Conservation (phyloP, 495 filamentous ascomycete genomes). For the Aspergillus cristatus region DNA sequence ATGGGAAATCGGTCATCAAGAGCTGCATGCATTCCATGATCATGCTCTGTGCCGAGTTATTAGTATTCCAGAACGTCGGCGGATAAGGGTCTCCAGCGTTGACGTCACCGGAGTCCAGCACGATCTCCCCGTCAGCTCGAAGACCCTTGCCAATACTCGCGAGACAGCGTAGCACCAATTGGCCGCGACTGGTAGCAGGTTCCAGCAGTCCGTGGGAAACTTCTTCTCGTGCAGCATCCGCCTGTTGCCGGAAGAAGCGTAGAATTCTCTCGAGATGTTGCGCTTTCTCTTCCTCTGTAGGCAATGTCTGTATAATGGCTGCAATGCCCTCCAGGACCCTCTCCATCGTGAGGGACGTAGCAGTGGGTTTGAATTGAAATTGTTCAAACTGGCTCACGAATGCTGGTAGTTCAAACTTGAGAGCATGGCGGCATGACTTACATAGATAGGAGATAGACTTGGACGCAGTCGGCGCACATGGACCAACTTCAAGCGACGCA, state of each 20-base stretch:
- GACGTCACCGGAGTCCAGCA: constrained; percentile 54
- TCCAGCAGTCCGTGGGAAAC: constrained; percentile 30
- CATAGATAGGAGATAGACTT: constrained; percentile 73
- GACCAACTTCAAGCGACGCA: constrained; percentile 54
- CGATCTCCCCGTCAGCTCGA: constrained; percentile 59
- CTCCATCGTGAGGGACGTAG: constrained; percentile 67
- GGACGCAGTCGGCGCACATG: constrained; percentile 63
- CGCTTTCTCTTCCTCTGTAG: constrained; percentile 52
- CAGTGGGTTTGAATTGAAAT: constrained; percentile 48
- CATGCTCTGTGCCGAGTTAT: constrained; percentile 47
- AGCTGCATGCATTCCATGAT: constrained; percentile 46
- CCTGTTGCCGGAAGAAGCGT: constrained; percentile 42
- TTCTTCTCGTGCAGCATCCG: constrained; percentile 26
- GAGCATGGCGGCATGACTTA: constrained; percentile 62
- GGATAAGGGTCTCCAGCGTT: constrained; percentile 25
- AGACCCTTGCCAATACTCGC: constrained; percentile 71
- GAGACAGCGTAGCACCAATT: constrained; percentile 64
- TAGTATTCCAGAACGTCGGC: constrained; percentile 51
- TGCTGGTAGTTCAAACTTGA: constrained; percentile 60
- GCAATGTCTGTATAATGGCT: constrained; percentile 71
- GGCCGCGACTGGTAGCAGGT: constrained; percentile 42
- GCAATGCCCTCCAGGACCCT: constrained; percentile 75
- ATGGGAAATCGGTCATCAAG: constrained; percentile 44
- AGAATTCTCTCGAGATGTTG: constrained; percentile 56
- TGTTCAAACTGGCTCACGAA: constrained; percentile 72